A percentile compares a stretch with the other conserved stretches of the same genome.
Conservation (phyloP, 1,284 basidiomycete species). For the Marasmius fiardii region DNA sequence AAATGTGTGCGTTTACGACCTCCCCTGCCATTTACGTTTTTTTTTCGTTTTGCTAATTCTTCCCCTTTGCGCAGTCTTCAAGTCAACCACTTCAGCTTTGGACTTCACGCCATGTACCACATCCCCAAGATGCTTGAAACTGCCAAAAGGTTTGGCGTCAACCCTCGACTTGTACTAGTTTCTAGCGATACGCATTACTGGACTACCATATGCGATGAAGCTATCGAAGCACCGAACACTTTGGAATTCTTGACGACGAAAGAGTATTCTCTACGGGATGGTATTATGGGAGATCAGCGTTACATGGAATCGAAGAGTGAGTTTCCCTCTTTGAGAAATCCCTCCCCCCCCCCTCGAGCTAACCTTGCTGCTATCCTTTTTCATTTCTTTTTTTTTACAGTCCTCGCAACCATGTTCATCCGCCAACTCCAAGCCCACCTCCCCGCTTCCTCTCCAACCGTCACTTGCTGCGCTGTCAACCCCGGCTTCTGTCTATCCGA, state of each 20-base stretch:
- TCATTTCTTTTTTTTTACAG: constrained; percentile 20
- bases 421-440: constrained; percentile 36
- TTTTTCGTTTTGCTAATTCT: not conserved
- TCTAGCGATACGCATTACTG: constrained; percentile 33
- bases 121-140: not conserved
- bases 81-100: not conserved
- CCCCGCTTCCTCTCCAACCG: constrained; percentile 27
- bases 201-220: constrained; percentile 18
- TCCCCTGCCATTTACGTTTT: constrained; percentile 6
- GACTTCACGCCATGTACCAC: not conserved
- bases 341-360: not conserved
- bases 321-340: too few species aligned
- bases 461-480: constrained; percentile 34
- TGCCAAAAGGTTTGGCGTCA: not conserved
- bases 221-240: constrained; percentile 22
- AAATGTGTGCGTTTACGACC: constrained; percentile 24
- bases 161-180: constrained; percentile 12
- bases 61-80: not conserved
- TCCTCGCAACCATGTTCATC: constrained; percentile 39
- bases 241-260: constrained; percentile 22
- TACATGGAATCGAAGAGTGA: constrained; percentile 33
- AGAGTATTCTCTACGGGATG: constrained; percentile 22
- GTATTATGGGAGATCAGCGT: constrained; percentile 6
- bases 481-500: constrained; percentile 47
- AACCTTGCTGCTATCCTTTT: constrained; percentile 2